phyloP scores from a whole-genome alignment of 148 eudicot species.

The Pouteria glomerata region DNA sequence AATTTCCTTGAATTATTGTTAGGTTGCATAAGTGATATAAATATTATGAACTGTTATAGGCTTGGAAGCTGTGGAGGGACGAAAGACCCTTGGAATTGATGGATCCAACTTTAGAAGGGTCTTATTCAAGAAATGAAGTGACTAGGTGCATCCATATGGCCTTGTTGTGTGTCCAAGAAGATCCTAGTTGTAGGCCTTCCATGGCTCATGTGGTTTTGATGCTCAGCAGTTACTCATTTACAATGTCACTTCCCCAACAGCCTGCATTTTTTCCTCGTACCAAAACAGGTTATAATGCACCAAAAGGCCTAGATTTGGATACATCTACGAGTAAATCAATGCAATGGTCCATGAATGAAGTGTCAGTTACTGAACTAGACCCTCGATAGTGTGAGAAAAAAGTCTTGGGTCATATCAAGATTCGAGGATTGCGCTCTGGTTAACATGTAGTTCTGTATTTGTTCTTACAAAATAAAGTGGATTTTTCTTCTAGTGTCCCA shows the following conservation, averaged over 20 bases:
- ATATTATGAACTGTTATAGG: conserved; percentile 10
- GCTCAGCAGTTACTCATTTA: conserved; percentile 23
- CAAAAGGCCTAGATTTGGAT: background rate
- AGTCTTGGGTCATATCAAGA: no score
- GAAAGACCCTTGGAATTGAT: conserved; percentile 19
- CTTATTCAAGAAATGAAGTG: conserved; percentile 23
- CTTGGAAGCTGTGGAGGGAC: conserved; percentile 30
- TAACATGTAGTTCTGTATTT: no score
- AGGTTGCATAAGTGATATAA: background rate
- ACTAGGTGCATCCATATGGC: conserved; percentile 39
- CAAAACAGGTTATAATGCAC: background rate
- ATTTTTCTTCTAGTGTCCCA: no score
- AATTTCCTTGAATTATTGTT: background rate
- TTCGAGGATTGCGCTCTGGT: no score
- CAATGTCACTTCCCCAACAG: conserved; percentile 21
- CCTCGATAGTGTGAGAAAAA: no score
- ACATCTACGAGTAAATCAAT: background rate
- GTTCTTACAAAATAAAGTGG: no score
- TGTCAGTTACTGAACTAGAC: background rate
- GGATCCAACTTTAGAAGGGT: conserved; percentile 22
- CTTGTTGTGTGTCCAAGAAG: conserved; percentile 39
- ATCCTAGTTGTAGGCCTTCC: conserved; percentile 29
- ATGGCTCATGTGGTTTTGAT: conserved; percentile 27
- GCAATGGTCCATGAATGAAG: background rate
- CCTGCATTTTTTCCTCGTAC: conserved; percentile 12